Conservation (phyloP, 2,329 filamentous ascomycete genomes). For the Metarhizium guizhouense region DNA sequence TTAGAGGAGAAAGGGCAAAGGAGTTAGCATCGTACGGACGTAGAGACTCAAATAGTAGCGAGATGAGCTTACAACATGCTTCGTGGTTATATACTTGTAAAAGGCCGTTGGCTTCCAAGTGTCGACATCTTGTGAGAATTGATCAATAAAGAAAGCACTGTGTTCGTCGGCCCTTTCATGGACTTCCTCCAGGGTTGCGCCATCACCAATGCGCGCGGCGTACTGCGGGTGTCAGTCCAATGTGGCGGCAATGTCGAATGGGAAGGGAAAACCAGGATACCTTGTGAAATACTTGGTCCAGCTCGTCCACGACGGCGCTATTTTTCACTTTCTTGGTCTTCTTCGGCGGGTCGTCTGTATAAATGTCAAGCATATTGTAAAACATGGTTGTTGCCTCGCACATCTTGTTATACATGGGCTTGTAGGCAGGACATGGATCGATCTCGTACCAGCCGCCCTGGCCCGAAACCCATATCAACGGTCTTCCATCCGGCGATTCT, state of each 20-base stretch:
- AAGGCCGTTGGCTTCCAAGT: constrained; percentile 37
- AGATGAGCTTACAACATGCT: constrained; percentile 28
- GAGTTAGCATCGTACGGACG: neutral
- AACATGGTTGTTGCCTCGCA: constrained; percentile 55
- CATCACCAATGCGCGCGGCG: constrained; percentile 42
- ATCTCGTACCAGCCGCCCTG: constrained; percentile 62
- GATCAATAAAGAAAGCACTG: constrained; percentile 41
- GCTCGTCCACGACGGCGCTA: constrained; percentile 19
- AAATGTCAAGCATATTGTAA: constrained; percentile 52
- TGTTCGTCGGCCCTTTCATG: constrained; percentile 37
- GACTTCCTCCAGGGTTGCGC: constrained; percentile 40
- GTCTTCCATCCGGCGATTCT: constrained; percentile 35
- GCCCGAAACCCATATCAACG: constrained; percentile 53
- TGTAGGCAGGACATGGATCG: constrained; percentile 48
- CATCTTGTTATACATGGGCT: constrained; percentile 48
- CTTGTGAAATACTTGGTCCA: constrained; percentile 23
- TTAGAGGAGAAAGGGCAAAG: neutral
- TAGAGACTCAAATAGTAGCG: constrained; percentile 2
- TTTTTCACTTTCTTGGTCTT: constrained; percentile 19
- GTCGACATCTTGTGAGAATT: constrained; percentile 35
- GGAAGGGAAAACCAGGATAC: neutral
- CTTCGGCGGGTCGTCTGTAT: constrained; percentile 27
- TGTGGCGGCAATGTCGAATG: neutral
- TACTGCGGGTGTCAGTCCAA: constrained; percentile 28
- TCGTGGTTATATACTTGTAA: constrained; percentile 35